Conservation (phyloP, 441 rosid species). For the Populus hybrid region DNA sequence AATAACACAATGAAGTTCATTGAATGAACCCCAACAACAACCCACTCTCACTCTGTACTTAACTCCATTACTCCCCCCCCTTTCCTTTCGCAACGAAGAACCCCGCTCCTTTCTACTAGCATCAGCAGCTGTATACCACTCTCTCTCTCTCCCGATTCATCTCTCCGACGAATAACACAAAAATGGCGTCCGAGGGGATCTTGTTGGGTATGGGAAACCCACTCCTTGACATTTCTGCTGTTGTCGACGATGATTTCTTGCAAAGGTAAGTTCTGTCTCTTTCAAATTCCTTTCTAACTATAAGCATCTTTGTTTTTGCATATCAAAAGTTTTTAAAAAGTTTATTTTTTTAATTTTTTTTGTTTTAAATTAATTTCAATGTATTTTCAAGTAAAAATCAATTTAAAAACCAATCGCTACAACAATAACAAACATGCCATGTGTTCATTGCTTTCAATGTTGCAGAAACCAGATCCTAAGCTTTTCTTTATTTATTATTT, state of each 20-base stretch:
- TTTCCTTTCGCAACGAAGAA: background rate
- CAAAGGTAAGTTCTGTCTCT: slow-evolving; percentile 43
- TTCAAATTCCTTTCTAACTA: background rate
- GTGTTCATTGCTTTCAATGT: too few relatives aligned
- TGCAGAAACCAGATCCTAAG: background rate
- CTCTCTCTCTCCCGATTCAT: background rate
- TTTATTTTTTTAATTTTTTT: too few relatives aligned
- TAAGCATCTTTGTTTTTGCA: background rate
- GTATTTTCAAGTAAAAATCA: too few relatives aligned
- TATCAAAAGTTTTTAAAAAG: too few relatives aligned
- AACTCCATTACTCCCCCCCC: background rate
- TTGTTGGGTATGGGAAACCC: slow-evolving; percentile 96
- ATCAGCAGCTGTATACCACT: background rate
- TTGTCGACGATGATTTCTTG: slow-evolving; percentile 81
- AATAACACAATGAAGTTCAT: background rate
- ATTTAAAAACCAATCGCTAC: too few relatives aligned
- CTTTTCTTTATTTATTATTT: background rate
- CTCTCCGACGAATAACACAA: background rate
- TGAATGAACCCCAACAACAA: background rate
- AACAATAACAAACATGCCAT: too few relatives aligned
- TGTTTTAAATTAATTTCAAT: too few relatives aligned
- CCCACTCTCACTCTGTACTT: background rate
- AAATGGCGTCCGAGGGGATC: slow-evolving; percentile 26
- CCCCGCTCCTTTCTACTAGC: background rate
- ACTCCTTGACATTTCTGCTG: slow-evolving; percentile 88